Evolutionary conservation across 2,329 filamentous ascomycete genomes (phyloP), one percentile per base, ranked within the genome.

Genomic region (Clarireedia paspali): DNA sequence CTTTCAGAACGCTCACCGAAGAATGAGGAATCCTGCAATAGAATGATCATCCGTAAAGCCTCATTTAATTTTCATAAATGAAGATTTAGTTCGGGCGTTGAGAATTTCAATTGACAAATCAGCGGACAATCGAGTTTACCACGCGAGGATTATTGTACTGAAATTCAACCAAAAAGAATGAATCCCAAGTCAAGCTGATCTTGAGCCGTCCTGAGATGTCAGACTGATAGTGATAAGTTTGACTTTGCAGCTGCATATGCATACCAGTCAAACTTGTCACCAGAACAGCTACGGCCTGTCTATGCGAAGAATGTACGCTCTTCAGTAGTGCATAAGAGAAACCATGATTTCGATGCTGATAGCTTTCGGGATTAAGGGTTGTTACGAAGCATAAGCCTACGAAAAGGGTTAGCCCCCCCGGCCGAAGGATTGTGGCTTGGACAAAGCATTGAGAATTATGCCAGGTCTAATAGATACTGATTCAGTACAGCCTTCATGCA

Each of bases 241-340:
- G 46, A 26, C 9, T 55, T 40, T 34, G 46, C 26, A 34, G 46
- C 49, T 55, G 46, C 46, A 55, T 50, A 55, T 50, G 46, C 53
- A 44, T 50, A 12, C n/a, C n/a, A 45, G 20, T 45, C 42, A 26
- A 17, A 42, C 10, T 50, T 49, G 6, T 55, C 30, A 17, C n/a
- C 17, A 44, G 7, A 44, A 44, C 23, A 26, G 27, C 27, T 9
- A 30, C 10, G 27, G 27, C 27, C 27, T 30, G 27, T 30, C 27
- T 34, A 34, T 34, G 30, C 30, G n/a, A 38, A 27, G 26, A 36
- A 38, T 20, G 12, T 53, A 47, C 38, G 50, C 38, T 38, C 9
- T 47, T 34, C 50, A 53, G 30, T 34, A 34, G 30, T 34, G 30
- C 12, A 34, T 34, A 12, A 34, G 7, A 5, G 7, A 5, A 27